phyloP scores from a whole-genome alignment of 1,284 basidiomycete species.

The Apiotrichum montevideense region DNA sequence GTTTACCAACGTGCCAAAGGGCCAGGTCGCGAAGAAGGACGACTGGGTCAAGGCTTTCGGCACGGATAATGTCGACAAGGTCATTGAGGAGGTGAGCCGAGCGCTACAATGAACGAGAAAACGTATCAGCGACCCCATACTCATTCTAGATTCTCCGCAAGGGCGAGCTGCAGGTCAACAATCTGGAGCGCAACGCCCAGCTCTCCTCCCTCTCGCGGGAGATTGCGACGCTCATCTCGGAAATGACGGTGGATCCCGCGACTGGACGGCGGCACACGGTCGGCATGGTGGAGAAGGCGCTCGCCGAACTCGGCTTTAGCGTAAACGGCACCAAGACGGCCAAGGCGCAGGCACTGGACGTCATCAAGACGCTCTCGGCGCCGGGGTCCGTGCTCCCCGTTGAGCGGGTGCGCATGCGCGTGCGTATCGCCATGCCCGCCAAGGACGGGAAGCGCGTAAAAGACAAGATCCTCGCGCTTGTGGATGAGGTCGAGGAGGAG shows the following conservation, averaged over 20 bases:
- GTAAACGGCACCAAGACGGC: slow-evolving; percentile 83
- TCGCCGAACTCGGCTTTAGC: slow-evolving; percentile 89
- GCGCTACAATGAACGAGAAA: too few relatives aligned
- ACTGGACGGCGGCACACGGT: slow-evolving; percentile 88
- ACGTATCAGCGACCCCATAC: not conserved
- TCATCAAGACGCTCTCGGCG: slow-evolving; percentile 72
- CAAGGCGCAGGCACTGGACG: slow-evolving; percentile 90
- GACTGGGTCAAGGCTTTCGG: slow-evolving; percentile 90
- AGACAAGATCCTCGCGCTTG: slow-evolving; percentile 64
- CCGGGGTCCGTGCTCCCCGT: slow-evolving; percentile 68
- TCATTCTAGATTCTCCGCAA: slow-evolving; percentile 74
- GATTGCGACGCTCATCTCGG: slow-evolving; percentile 87
- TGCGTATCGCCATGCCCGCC: slow-evolving; percentile 71
- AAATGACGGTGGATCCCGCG: slow-evolving; percentile 88
- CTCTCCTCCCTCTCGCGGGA: slow-evolving; percentile 77
- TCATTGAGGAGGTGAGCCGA: slow-evolving; percentile 69
- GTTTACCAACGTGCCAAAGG: slow-evolving; percentile 94
- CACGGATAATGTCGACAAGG: slow-evolving; percentile 63
- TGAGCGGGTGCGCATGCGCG: slow-evolving; percentile 84
- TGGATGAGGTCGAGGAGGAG: slow-evolving; percentile 79
- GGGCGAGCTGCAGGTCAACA: slow-evolving; percentile 94
- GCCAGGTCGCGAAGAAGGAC: slow-evolving; percentile 79
- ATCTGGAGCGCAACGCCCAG: slow-evolving; percentile 92
- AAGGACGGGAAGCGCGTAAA: slow-evolving; percentile 68
- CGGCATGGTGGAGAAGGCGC: slow-evolving; percentile 96